These are phyloP conservation scores for Amanita subjunquillea DNA, from an alignment of 768 basidiomycete species.

Conservation along the genomic window DNA sequence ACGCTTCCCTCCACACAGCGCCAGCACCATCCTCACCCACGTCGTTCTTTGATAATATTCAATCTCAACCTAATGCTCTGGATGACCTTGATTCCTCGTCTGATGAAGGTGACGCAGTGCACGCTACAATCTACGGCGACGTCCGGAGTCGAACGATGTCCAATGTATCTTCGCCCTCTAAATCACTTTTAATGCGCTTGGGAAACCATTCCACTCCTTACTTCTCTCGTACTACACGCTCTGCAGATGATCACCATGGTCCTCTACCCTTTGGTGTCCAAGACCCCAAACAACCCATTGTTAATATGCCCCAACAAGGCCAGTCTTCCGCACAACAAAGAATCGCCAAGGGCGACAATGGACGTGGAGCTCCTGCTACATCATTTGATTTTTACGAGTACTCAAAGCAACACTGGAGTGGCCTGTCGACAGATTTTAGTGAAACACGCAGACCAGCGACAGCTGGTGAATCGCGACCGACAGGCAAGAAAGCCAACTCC, in stretches of 20 bases:
- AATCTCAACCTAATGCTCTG: constrained; percentile 61
- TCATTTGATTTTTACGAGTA: constrained; percentile 38
- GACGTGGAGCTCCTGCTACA: constrained; percentile 23
- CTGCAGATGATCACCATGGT: constrained; percentile 11
- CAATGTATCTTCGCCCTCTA: constrained; percentile 17
- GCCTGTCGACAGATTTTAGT: background rate
- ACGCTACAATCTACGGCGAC: constrained; percentile 9
- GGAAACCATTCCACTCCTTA: constrained; percentile 68
- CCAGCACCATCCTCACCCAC: constrained; percentile 57
- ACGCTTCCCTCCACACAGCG: constrained; percentile 43
- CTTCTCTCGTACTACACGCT: constrained; percentile 25
- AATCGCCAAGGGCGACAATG: constrained; percentile 22
- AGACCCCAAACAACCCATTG: constrained; percentile 40
- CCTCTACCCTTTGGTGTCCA: constrained; percentile 16
- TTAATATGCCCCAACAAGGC: constrained; percentile 31
- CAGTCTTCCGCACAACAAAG: constrained; percentile 32
- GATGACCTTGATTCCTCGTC: constrained; percentile 62
- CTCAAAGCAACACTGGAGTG: constrained; percentile 24
- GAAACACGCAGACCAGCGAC: constrained; percentile 14
- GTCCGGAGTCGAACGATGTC: constrained; percentile 26
- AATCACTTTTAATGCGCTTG: constrained; percentile 46
- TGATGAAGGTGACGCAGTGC: constrained; percentile 28
- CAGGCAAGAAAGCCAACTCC: constrained; percentile 23
- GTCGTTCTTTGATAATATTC: constrained; percentile 69
- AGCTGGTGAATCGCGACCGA: constrained; percentile 18